Base-by-base conservation (phyloP, 2,329 filamentous ascomycete species). In the Colletotrichum sansevieriae region DNA sequence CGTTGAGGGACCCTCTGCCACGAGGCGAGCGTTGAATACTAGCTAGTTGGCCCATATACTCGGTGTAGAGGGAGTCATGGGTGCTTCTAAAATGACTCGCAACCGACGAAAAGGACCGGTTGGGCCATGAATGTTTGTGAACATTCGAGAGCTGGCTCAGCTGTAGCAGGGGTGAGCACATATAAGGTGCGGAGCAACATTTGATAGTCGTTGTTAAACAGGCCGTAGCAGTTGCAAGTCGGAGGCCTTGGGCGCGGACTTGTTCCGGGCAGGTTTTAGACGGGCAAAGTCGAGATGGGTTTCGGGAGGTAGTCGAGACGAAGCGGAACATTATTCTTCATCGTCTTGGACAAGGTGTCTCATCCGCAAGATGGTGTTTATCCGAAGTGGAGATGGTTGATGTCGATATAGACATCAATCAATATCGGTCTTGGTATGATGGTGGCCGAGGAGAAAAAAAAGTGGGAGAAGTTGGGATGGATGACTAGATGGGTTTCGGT, bases 401-500 rank as follows among this genome's bases (percentile, higher is more conserved):
- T 22, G 46, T 61, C 46, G 58, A 51, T 49, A 49, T 43, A 47
- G n/a, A 56, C 33, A 57, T 52, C 35, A n/a, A 57, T 52, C 35
- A n/a, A 52, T 49, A 43, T 59, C 54, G n/a, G 37, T n/a, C 22
- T 58, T 29, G 22, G 51, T 65, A 43, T 39, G 41, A 49, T 58
- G 22, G 41, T 12, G 35, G 55, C 65, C 54, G 60, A 46, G 41
- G 54, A 29, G 29, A 8, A 29, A 29, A 12, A 20, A 44, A 47
- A 47, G 37, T n/a, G 46, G 22, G 35, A 44, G 41, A 41, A 54
- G 46, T n/a, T 46, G 37, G 39, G 47, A 46, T 65, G 56, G 35
- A 65, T 68, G 66, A 68, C 66, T 37, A 43, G 66, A 68, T 65
- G 56, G 66, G 18, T 68, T 68, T 55, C 49, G 62, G 55, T 68